Conservation (phyloP, 73 alveolate genomes). For the Symbiodinium pilosum region DNA sequence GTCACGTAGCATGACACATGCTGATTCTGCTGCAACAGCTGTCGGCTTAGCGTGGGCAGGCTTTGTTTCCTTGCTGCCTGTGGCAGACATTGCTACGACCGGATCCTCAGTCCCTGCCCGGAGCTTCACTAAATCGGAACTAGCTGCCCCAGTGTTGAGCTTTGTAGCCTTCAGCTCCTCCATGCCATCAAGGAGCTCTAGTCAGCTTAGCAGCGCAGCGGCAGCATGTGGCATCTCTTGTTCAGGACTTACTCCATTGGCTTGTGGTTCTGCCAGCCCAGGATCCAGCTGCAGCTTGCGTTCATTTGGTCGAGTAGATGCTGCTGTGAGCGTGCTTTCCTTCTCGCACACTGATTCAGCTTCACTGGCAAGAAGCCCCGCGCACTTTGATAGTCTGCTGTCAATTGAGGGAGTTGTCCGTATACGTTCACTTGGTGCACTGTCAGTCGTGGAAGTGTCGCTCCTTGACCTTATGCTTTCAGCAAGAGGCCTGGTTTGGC, state of each 20-base stretch:
- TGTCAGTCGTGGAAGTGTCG: neutral
- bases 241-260: neutral
- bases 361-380: neutral
- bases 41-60: neutral
- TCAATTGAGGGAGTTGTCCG: neutral
- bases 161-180: neutral
- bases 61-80: neutral
- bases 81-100: neutral
- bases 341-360: neutral
- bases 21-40: neutral
- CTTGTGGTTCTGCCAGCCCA: neutral
- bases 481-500: neutral
- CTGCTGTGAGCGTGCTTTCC: neutral
- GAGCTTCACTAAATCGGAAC: neutral
- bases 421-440: constrained; percentile 1
- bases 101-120: neutral
- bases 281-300: constrained; percentile 23
- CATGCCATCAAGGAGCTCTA: neutral
- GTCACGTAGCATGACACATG: neutral
- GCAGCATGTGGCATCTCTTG: neutral
- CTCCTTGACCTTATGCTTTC: neutral
- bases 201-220: neutral
- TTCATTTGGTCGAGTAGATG: neutral
- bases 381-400: neutral
- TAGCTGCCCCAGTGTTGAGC: neutral